These are phyloP conservation scores for Dendrothele bispora DNA, from an alignment of 768 basidiomycete genomes.

Conservation along the genomic window DNA sequence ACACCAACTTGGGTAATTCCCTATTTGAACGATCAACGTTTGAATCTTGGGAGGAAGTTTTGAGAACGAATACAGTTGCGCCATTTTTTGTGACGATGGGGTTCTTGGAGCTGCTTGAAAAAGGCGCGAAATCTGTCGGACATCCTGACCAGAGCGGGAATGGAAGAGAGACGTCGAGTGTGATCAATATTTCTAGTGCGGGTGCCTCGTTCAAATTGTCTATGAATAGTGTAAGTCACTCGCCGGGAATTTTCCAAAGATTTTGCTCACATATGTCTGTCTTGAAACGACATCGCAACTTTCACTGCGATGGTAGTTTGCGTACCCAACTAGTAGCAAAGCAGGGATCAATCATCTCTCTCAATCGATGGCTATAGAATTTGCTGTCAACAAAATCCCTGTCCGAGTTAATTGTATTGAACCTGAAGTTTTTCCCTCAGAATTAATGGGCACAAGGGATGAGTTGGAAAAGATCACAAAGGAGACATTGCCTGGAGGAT, in stretches of 20 bases:
- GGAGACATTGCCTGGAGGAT: too few species aligned
- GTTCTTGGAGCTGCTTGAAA: slow-evolving; percentile 31
- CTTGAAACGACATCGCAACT: too few species aligned
- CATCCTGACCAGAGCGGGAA: too few species aligned
- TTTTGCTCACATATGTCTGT: too few species aligned
- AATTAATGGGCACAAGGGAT: background rate
- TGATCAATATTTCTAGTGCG: background rate
- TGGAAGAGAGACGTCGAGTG: background rate
- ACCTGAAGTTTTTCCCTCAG: background rate
- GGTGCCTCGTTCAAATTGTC: too few species aligned
- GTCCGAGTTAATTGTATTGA: background rate
- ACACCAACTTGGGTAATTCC: background rate
- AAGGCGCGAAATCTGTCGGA: slow-evolving; percentile 29
- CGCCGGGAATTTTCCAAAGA: too few species aligned
- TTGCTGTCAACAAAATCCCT: background rate
- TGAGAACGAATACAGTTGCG: slow-evolving; percentile 3
- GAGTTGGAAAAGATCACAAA: too few species aligned
- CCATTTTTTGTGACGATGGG: slow-evolving; percentile 8
- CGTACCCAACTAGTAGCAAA: background rate
- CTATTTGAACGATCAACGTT: background rate
- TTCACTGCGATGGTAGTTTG: too few species aligned
- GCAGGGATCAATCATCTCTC: background rate
- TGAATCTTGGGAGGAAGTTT: background rate
- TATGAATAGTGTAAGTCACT: too few species aligned
- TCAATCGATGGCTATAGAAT: background rate